Percentiles rank a stretch among this genome's conserved stretches.
phyloP scores from a whole-genome alignment of 768 basidiomycete genomes.

The Rhizopogon rudus region DNA sequence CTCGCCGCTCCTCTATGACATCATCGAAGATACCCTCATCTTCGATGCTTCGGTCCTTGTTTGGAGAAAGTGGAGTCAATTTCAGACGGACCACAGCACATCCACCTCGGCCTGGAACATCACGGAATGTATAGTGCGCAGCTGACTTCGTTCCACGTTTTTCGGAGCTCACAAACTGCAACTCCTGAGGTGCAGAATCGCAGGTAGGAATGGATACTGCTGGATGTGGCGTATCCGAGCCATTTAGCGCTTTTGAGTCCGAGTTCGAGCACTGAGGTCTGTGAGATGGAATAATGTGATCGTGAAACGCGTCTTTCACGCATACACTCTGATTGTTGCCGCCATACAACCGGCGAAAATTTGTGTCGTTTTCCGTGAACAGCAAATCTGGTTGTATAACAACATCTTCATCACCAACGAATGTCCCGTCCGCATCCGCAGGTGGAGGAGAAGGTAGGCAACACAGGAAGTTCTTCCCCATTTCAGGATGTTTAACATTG shows the following conservation, averaged over 20 bases:
- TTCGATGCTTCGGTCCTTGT: constrained; percentile 74
- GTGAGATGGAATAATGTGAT: constrained; percentile 89
- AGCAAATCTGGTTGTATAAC: constrained; percentile 68
- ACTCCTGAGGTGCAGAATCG: neutral
- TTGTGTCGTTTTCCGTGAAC: constrained; percentile 98
- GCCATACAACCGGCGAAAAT: constrained; percentile 86
- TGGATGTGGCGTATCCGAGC: neutral
- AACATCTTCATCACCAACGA: constrained; percentile 61
- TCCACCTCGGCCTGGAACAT: constrained; percentile 89
- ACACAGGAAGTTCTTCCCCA: constrained; percentile 79
- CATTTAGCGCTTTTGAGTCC: neutral
- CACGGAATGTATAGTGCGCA: constrained; percentile 82
- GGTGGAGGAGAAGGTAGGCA: constrained; percentile 92
- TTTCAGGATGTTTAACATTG: constrained; percentile 64
- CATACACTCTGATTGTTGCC: constrained; percentile 78
- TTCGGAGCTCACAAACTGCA: constrained; percentile 75
- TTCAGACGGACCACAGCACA: constrained; percentile 94
- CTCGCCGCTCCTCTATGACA: constrained; percentile 80
- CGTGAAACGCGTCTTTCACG: constrained; percentile 98
- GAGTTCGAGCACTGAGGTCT: constrained; percentile 36
- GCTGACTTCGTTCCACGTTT: constrained; percentile 88
- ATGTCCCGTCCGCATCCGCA: constrained; percentile 65
- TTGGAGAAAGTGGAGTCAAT: constrained; percentile 71
- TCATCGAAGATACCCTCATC: constrained; percentile 91
- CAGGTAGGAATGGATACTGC: neutral